Evolutionary conservation across 345 rosid genomes (phyloP).

Genomic region (Angophora floribunda): DNA sequence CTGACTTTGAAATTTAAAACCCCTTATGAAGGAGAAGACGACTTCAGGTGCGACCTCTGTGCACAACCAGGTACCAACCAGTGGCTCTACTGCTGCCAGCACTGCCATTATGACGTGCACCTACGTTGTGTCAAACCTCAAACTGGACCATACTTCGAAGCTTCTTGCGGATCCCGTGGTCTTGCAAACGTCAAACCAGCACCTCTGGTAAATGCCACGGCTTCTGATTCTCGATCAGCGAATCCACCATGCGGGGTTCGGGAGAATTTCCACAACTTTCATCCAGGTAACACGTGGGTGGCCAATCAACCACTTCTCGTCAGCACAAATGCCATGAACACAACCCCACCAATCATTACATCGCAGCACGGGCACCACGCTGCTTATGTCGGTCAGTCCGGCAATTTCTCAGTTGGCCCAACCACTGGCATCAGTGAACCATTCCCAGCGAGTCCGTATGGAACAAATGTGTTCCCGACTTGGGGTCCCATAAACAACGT

Average conservation of each 20-base stretch:
- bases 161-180: background rate
- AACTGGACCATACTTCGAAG: too few species aligned
- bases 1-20: background rate
- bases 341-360: background rate
- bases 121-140: background rate
- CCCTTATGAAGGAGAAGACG: background rate
- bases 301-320: background rate
- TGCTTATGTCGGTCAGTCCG: background rate
- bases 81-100: conserved; percentile 3
- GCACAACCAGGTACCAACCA: background rate
- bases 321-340: background rate
- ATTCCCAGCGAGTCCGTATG: background rate
- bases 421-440: background rate
- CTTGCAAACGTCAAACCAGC: background rate
- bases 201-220: background rate
- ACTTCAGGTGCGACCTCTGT: background rate
- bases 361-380: background rate
- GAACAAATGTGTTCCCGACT: background rate
- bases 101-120: background rate
- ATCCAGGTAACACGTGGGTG: background rate
- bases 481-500: background rate
- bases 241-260: background rate
- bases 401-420: background rate
- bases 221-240: background rate
- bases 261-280: background rate